These are phyloP conservation scores for Cercospora nicotianae DNA, from an alignment of 2,329 filamentous ascomycete genomes.

Conservation along the genomic window DNA sequence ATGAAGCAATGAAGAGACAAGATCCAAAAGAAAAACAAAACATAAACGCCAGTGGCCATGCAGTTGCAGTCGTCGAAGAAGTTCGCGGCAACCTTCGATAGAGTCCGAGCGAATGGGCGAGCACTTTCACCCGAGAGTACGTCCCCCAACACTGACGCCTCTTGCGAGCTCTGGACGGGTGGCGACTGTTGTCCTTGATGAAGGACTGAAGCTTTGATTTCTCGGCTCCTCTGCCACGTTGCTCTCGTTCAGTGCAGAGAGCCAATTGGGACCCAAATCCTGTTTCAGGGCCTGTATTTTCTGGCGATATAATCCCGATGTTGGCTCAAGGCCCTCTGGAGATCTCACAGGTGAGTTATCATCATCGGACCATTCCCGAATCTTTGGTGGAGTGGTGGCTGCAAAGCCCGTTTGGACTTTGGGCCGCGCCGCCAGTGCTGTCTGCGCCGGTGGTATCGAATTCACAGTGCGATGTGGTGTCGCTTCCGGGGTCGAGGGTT, in stretches of 20 bases:
- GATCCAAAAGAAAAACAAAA: neutral
- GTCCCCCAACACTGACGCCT: slow-evolving; percentile 35
- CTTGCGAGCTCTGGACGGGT: slow-evolving; percentile 30
- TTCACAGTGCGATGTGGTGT: slow-evolving; percentile 30
- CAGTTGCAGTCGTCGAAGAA: neutral
- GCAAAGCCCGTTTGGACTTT: slow-evolving; percentile 35
- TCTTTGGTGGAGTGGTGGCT: slow-evolving; percentile 33
- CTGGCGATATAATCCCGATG: slow-evolving; percentile 63
- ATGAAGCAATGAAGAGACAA: slow-evolving; percentile 7
- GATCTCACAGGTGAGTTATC: slow-evolving; percentile 34
- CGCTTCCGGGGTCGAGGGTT: slow-evolving; percentile 31
- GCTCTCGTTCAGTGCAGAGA: slow-evolving; percentile 82
- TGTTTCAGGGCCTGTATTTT: slow-evolving; percentile 84
- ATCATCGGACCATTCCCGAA: slow-evolving; percentile 34
- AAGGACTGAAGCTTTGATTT: slow-evolving; percentile 32
- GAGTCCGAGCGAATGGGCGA: neutral
- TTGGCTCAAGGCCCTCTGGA: slow-evolving; percentile 31
- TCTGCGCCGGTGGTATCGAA: slow-evolving; percentile 22
- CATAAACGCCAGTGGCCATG: slow-evolving; percentile 10
- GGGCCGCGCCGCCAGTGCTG: slow-evolving; percentile 25
- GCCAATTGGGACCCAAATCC: slow-evolving; percentile 83
- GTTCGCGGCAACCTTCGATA: neutral
- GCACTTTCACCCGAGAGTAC: slow-evolving; percentile 37
- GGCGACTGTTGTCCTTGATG: slow-evolving; percentile 29
- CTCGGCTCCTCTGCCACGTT: slow-evolving; percentile 45